phyloP scores from a whole-genome alignment of 202 grass and related monocot species.

The Musa balbisiana region DNA sequence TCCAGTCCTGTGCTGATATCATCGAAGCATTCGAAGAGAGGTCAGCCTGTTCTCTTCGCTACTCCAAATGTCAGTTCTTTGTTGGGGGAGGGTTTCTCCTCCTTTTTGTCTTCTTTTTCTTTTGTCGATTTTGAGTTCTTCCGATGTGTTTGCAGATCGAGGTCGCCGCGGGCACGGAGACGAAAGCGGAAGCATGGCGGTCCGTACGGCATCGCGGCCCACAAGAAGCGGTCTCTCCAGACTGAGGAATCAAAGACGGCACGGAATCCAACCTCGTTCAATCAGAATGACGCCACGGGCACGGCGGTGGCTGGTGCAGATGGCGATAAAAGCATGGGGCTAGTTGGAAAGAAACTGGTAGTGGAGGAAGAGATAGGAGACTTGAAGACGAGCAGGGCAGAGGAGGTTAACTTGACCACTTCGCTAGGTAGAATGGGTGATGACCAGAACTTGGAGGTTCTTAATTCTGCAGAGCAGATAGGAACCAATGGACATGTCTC shows the following conservation, averaged over 20 bases:
- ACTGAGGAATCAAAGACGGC: conserved; percentile 3
- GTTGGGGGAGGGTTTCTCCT: neutral
- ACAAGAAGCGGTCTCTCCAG: conserved; percentile 26
- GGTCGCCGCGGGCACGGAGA: conserved; percentile 41
- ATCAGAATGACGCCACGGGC: neutral
- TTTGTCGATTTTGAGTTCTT: conserved; percentile 2
- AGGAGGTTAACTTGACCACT: neutral
- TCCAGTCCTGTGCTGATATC: conserved; percentile 68
- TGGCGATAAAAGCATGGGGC: conserved; percentile 10
- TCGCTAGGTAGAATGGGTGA: neutral
- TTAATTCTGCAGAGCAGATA: neutral
- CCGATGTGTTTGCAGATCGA: conserved; percentile 26
- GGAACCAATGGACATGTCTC: conserved; percentile 5
- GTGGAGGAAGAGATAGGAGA: conserved; percentile 12
- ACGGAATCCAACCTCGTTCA: neutral
- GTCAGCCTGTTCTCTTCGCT: conserved; percentile 24
- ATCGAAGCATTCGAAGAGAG: conserved; percentile 76
- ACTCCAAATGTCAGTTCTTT: neutral
- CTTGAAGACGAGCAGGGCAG: conserved; percentile 8
- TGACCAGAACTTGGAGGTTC: neutral
- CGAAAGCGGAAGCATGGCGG: conserved; percentile 37
- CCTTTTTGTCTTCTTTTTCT: neutral
- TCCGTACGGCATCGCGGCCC: neutral
- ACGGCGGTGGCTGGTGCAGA: conserved; percentile 5
- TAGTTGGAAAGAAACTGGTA: conserved; percentile 13